A percentile compares a stretch with the other conserved stretches of the same genome.
phyloP scores from a whole-genome alignment of 2,329 filamentous ascomycete genomes.

The Pseudocercospora musae region DNA sequence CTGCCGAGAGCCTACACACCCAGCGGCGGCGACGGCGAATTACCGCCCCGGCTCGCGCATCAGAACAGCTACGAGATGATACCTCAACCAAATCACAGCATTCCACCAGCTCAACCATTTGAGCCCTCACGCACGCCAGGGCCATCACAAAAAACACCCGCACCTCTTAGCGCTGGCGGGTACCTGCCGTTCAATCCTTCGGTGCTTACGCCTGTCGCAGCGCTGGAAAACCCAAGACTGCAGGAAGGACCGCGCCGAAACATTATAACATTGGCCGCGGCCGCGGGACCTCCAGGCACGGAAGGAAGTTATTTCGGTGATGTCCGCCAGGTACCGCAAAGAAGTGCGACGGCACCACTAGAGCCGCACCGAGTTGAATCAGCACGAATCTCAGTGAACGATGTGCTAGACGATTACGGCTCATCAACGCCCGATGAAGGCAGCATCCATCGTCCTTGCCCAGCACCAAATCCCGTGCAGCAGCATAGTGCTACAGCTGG shows the following conservation, averaged over 20 bases:
- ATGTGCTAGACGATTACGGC: slow-evolving; percentile 27
- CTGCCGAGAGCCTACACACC: slow-evolving; percentile 6
- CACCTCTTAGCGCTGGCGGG: slow-evolving; percentile 15
- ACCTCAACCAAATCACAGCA: slow-evolving; percentile 17
- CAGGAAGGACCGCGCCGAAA: slow-evolving; percentile 12
- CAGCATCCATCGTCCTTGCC: neutral
- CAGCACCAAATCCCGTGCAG: neutral
- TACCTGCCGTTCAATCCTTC: slow-evolving; percentile 36
- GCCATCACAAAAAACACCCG: slow-evolving; percentile 15
- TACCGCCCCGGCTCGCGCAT: slow-evolving; percentile 12
- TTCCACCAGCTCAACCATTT: slow-evolving; percentile 6
- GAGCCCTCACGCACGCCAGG: neutral
- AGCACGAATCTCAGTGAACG: slow-evolving; percentile 13
- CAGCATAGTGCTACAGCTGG: neutral
- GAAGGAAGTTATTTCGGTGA: slow-evolving; percentile 14
- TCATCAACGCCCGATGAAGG: neutral
- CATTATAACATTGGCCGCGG: slow-evolving; percentile 12
- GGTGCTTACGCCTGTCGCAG: slow-evolving; percentile 7
- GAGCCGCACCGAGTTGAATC: slow-evolving; percentile 7
- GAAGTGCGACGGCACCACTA: slow-evolving; percentile 11
- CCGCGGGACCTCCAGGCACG: slow-evolving; percentile 5
- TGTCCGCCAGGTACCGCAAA: slow-evolving; percentile 10
- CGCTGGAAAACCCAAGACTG: neutral
- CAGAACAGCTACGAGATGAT: slow-evolving; percentile 36
- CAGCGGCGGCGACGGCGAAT: neutral